phyloP scores from a whole-genome alignment of 345 rosid genomes.

The Hirschfeldia incana region DNA sequence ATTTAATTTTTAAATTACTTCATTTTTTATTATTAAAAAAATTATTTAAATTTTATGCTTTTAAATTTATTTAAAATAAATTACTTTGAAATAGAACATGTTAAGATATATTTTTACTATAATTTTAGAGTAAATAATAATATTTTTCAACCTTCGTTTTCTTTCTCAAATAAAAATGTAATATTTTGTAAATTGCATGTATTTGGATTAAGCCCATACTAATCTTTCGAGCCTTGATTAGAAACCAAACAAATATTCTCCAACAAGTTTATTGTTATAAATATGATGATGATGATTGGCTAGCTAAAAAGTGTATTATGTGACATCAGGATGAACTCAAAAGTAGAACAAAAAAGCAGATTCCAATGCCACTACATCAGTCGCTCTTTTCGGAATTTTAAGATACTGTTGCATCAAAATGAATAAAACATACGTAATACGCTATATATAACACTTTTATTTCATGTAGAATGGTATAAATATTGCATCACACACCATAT shows the following conservation, averaged over 20 bases:
- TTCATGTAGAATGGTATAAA: constrained; percentile 18
- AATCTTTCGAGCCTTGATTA: background rate
- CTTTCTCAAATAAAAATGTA: background rate
- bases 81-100: too few species aligned
- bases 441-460: constrained; percentile 16
- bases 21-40: too few species aligned
- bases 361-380: background rate
- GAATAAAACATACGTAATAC: background rate
- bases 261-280: background rate
- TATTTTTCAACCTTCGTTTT: background rate
- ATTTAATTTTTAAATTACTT: too few species aligned
- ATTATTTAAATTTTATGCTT: too few species aligned
- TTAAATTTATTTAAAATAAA: too few species aligned
- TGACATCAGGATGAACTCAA: background rate
- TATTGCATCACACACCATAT: constrained; percentile 18
- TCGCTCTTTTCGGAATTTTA: background rate
- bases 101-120: background rate
- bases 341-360: background rate
- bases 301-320: background rate
- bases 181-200: background rate
- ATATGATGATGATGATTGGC: background rate
- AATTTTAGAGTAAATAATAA: background rate
- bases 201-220: background rate
- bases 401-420: background rate
- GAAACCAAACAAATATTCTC: background rate